Base-by-base conservation (phyloP, 768 basidiomycete genomes). In the Amanita pallidorosea region DNA sequence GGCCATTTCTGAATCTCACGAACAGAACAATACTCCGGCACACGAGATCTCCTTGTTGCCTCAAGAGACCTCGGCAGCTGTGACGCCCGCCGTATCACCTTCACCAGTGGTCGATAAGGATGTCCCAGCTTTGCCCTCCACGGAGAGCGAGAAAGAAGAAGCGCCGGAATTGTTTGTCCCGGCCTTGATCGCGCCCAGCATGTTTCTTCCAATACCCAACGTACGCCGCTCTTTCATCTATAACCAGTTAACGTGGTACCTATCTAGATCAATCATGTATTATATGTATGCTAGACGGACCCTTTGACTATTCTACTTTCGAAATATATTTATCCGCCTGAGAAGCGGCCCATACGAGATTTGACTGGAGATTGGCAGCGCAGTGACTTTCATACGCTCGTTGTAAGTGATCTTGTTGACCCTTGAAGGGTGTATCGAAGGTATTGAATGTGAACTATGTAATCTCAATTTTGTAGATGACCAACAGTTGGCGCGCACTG, bases 121-220 rank as follows among this genome's bases (percentile, higher is more conserved):
- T 47, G 73, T 79, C 0, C 78, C 79, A 2, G 72, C 77, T 3
- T 70, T 75, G 2, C 73, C 77, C 2, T 57, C 57, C 6, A 58
- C 67, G 5, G 68, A 71, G 34, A 73, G 64, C 47, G 71, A 72
- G 9, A 65, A 68, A 18, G 78, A 79, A 17, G 77, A 75, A 55
- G 63, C 70, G 0, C 82, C 77, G 2, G 76, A 79, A 43, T 59
- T 86, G 18, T 82, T 80, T 62, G 69, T 87, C 23, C 85, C 87
- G 2, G 79, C 79, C 34, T 76, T 90, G 34, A 72, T 82, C 33
- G 64, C 78, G 25, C 81, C 88, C 31, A 83, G 80, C 31, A 84
- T 90, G 83, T 91, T 91, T 63, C 68, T 90, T 43, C 88, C 88
- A n/a, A 85, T 90, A 38, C 88, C 89, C 46, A 88, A 88, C 70